Evolutionary conservation across 2,329 filamentous ascomycete genomes (phyloP), one percentile per base, ranked within the genome.

Genomic region (Phialophora macrospora): DNA sequence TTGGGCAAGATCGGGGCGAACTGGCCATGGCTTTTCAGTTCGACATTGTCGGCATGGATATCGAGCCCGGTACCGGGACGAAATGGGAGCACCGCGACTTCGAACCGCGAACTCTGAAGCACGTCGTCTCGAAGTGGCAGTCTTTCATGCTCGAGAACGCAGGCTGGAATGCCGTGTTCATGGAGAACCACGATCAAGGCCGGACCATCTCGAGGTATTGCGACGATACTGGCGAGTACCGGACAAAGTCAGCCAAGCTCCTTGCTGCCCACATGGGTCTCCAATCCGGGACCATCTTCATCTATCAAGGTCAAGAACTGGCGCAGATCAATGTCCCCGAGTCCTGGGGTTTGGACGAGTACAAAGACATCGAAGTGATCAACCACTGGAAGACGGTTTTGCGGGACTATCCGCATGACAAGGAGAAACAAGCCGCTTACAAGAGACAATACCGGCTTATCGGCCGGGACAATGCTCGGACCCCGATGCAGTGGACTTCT

Each of bases 401-500:
- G 28, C 11, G 48, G 17, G 49, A 68, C n/a, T 63, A 48, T 24
- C 63, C 65, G 1, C 14, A 65, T n/a, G 65, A 65, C 41, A 41
- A 44, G 38, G 61, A 64, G 30, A 62, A 62, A 41, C 58, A 65
- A 55, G 56, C 41, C 24, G 66, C 49, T 30, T 65, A 60, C 30
- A 52, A 44, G n/a, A 28, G 28, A 8, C 64, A 63, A 17, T 66
- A 66, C 24, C 58, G 62, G 2, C 38, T 59, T 11, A 64, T 64
- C 20, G 70, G 64, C 2, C 55, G 70, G 14, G 88, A 91, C 73
- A 86, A 91, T 72, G 83, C 87, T 8, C 81, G 89, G n/a, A 83
- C 86, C 3, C 89, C 89, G 0, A 86, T 92, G 79, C 87, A 89
- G 68, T 91, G 89, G 89, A 82, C 82, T 62, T 80, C 75, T 0